Evolutionary conservation across 768 basidiomycete species (phyloP).

Genomic region (Trametes meyenii): DNA sequence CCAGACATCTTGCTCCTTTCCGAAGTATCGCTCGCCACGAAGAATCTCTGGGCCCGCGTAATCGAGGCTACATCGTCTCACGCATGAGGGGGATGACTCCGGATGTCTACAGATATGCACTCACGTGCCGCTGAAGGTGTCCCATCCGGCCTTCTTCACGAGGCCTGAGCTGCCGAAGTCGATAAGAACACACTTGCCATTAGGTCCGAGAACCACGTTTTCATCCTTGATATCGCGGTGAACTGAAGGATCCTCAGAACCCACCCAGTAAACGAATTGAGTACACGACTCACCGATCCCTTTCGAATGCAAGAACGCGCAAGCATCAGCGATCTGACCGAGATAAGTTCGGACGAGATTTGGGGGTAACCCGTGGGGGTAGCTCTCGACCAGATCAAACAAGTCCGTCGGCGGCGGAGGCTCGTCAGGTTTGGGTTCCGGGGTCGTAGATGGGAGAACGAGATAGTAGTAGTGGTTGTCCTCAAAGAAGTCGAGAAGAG

Average conservation of each 20-base stretch:
- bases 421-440: constrained; percentile 55
- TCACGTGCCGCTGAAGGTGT: constrained; percentile 91
- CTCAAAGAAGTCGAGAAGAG: constrained; percentile 95
- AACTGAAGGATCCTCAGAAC: constrained; percentile 47
- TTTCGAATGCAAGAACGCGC: constrained; percentile 85
- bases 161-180: constrained; percentile 95
- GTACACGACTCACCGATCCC: constrained; percentile 72
- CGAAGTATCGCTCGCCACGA: constrained; percentile 91
- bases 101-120: constrained; percentile 37
- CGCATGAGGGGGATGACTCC: constrained; percentile 22
- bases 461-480: constrained; percentile 96
- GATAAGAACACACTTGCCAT: constrained; percentile 87
- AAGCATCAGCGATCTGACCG: constrained; percentile 91
- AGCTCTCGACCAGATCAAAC: constrained; percentile 92
- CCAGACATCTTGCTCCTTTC: constrained; percentile 98
- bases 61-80: constrained; percentile 60
- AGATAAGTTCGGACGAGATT: constrained; percentile 79
- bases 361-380: constrained; percentile 82
- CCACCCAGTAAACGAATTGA: background rate
- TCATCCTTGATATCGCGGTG: constrained; percentile 99
- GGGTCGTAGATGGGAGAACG: constrained; percentile 78
- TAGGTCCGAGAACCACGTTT: constrained; percentile 83
- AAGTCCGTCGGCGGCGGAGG: constrained; percentile 75
- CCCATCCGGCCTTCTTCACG: constrained; percentile 83
- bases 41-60: constrained; percentile 98